phyloP scores from a whole-genome alignment of 73 alveolate genomes.

The Tetrahymena borealis region DNA sequence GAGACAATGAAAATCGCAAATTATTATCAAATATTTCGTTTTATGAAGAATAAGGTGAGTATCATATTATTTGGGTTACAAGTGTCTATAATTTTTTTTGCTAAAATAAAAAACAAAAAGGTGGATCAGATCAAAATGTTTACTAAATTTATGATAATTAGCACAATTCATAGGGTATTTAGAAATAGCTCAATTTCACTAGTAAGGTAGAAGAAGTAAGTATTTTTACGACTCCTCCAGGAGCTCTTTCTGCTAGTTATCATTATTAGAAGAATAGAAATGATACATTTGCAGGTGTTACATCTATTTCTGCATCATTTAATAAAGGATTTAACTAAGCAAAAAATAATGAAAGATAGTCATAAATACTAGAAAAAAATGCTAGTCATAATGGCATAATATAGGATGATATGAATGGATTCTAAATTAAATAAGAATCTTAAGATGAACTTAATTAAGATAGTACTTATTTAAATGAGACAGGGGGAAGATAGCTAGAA shows the following conservation, averaged over 20 bases:
- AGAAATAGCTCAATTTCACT: background rate
- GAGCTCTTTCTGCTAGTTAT: background rate
- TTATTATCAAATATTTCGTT: background rate
- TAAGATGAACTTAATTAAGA: background rate
- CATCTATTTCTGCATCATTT: background rate
- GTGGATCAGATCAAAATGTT: too few relatives aligned
- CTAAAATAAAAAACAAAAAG: background rate
- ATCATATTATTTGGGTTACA: background rate
- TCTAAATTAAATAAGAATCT: too few relatives aligned
- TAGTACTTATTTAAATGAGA: background rate
- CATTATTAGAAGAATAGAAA: background rate
- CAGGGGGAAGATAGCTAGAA: background rate
- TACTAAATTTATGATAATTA: too few relatives aligned
- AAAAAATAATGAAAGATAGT: background rate
- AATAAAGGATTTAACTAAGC: background rate
- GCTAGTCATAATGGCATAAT: too few relatives aligned
- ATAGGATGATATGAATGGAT: too few relatives aligned
- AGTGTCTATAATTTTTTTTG: background rate
- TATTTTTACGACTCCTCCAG: background rate
- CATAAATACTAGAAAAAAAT: too few relatives aligned
- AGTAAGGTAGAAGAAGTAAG: background rate
- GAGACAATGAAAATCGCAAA: background rate
- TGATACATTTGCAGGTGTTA: background rate
- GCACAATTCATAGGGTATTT: background rate
- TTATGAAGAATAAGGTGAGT: background rate